phyloP scores from a whole-genome alignment of 2,329 filamentous ascomycete genomes.

The Paecilomyces niveus region DNA sequence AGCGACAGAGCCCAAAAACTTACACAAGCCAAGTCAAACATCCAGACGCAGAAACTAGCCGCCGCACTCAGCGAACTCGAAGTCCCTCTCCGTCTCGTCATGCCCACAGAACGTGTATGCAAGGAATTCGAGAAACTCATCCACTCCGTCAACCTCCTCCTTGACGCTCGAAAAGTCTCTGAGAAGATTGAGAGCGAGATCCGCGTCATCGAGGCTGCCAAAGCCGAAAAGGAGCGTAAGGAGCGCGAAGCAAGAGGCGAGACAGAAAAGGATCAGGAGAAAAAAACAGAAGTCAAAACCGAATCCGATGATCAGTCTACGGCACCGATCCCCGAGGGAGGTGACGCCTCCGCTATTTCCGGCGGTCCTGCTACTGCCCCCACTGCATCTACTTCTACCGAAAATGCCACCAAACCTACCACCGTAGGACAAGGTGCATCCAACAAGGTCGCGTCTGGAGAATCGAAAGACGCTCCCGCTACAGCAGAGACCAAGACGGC shows the following conservation, averaged over 20 bases:
- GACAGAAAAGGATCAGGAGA: conserved; percentile 12
- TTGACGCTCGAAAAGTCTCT: conserved; percentile 41
- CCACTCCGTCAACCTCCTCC: conserved; percentile 38
- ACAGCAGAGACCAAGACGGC: neutral
- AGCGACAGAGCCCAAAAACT: conserved; percentile 50
- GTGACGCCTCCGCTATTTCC: neutral
- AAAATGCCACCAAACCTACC: neutral
- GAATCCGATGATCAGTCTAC: conserved; percentile 24
- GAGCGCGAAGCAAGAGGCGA: conserved; percentile 14
- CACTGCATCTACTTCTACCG: neutral
- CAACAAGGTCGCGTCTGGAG: neutral
- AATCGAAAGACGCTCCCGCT: neutral
- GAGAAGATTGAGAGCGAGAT: conserved; percentile 45
- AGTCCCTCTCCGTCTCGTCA: conserved; percentile 39
- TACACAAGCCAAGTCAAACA: conserved; percentile 44
- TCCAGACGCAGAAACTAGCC: conserved; percentile 42
- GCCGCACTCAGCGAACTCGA: conserved; percentile 41
- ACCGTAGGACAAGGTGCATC: neutral
- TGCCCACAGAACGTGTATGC: conserved; percentile 45
- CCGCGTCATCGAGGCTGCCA: conserved; percentile 37
- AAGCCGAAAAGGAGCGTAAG: conserved; percentile 32
- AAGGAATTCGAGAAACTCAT: conserved; percentile 45
- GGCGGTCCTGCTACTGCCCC: neutral
- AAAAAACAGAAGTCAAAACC: conserved; percentile 26
- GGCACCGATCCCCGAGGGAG: neutral